Evolutionary conservation across 306 rosid species (phyloP).

Genomic region (Vigna trinervia): DNA sequence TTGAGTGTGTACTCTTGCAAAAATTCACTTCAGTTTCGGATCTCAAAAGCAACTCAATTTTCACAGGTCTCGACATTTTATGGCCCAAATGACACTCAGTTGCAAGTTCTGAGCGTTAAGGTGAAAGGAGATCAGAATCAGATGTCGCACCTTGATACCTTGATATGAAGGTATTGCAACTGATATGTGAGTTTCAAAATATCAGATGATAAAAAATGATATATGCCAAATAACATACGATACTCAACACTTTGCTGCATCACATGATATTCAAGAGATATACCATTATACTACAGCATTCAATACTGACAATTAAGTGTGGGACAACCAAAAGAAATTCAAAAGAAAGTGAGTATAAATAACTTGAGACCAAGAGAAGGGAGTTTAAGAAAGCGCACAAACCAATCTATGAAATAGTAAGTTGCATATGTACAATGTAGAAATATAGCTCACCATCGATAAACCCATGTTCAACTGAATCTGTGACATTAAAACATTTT

Average conservation of each 20-base stretch:
- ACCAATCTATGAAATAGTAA: neutral
- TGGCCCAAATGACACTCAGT: neutral
- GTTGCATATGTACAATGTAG: neutral
- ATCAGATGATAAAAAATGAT: slow-evolving; percentile 8
- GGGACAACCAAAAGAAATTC: neutral
- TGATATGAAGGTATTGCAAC: neutral
- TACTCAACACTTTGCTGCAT: slow-evolving; percentile 4
- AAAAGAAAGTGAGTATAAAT: neutral
- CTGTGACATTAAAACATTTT: slow-evolving; percentile 4
- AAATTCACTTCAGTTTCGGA: neutral
- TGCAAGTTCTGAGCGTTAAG: slow-evolving; percentile 30
- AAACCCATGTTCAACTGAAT: neutral
- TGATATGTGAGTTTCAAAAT: slow-evolving; percentile 21
- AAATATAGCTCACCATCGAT: neutral
- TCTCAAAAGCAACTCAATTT: slow-evolving; percentile 24
- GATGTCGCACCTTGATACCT: neutral
- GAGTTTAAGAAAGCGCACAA: neutral
- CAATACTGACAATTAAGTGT: neutral
- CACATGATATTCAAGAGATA: slow-evolving; percentile 3
- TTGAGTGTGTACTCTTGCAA: neutral
- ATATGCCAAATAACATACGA: slow-evolving; percentile 9
- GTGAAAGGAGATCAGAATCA: slow-evolving; percentile 18
- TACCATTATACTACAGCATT: neutral
- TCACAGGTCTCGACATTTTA: slow-evolving; percentile 25
- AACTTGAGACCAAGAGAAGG: neutral